Percentiles rank a stretch among this genome's conserved stretches.
phyloP scores from a whole-genome alignment of 805 yeast species.

The Barnettozyma sucrosica region DNA sequence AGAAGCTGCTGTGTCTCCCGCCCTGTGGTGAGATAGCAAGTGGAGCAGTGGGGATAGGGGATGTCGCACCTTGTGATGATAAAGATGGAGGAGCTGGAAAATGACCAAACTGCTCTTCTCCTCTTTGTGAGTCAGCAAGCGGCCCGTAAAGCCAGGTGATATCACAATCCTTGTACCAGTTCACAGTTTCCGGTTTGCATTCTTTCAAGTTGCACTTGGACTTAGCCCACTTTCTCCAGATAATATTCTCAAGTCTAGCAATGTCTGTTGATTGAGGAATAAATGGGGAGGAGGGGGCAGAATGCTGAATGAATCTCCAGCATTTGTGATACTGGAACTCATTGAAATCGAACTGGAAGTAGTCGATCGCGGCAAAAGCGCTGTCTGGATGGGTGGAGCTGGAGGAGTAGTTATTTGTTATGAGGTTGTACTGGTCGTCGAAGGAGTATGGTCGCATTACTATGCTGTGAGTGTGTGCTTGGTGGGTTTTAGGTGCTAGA shows the following conservation, averaged over 20 bases:
- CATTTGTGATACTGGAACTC: constrained; percentile 34
- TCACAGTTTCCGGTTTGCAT: constrained; percentile 75
- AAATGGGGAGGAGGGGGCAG: constrained; percentile 23
- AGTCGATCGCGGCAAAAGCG: constrained; percentile 31
- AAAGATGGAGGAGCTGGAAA: neutral
- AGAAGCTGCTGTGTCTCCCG: constrained; percentile 7
- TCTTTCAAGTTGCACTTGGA: constrained; percentile 51
- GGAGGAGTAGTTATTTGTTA: constrained; percentile 13
- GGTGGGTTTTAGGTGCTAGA: too few relatives aligned
- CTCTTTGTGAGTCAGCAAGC: constrained; percentile 15
- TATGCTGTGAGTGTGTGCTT: neutral
- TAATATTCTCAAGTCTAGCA: constrained; percentile 66
- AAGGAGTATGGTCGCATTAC: constrained; percentile 17
- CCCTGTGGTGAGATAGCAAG: neutral
- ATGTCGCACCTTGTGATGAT: neutral
- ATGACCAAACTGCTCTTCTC: constrained; percentile 14
- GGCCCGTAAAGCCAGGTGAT: constrained; percentile 98
- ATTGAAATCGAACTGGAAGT: constrained; percentile 33
- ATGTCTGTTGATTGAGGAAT: constrained; percentile 32
- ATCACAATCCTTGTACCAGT: constrained; percentile 93
- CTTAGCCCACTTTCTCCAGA: constrained; percentile 96
- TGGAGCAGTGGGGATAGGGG: neutral
- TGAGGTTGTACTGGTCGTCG: constrained; percentile 24
- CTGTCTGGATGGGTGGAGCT: constrained; percentile 5
- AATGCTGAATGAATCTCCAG: constrained; percentile 36